Percentiles rank a stretch among this genome's conserved stretches.
These are phyloP conservation scores for Houttuynia cordata DNA, from an alignment of 164 flowering plant species.

Conservation along the genomic window DNA sequence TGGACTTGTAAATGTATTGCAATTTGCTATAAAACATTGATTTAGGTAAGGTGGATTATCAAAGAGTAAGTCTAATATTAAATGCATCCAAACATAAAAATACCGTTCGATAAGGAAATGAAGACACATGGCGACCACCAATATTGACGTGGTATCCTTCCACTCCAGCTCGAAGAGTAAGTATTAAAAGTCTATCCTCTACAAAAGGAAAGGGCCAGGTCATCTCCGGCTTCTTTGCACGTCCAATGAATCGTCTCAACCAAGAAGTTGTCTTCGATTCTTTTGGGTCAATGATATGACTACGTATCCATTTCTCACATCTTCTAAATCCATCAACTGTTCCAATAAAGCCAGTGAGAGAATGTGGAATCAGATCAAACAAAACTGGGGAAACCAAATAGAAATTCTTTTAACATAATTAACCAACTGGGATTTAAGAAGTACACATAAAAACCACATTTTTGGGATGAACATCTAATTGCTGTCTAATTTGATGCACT, in stretches of 20 bases:
- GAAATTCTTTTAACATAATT: no score
- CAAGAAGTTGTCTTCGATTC: conserved; percentile 82
- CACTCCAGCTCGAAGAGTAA: conserved; percentile 81
- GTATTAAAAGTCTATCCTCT: conserved; percentile 71
- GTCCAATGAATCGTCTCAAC: conserved; percentile 87
- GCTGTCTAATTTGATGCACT: no score
- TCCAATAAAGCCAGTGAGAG: conserved; percentile 6
- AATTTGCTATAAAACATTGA: no score
- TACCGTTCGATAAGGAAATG: conserved; percentile 89
- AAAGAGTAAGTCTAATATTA: no score
- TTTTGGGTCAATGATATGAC: conserved; percentile 45
- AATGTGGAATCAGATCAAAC: neutral
- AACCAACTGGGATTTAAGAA: no score
- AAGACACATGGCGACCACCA: conserved; percentile 87
- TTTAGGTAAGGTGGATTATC: no score
- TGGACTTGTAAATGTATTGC: no score
- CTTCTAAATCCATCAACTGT: conserved; percentile 78
- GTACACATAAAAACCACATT: neutral
- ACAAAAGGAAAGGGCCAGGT: conserved; percentile 90
- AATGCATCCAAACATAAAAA: neutral
- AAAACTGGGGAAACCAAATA: no score
- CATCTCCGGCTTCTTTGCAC: conserved; percentile 77
- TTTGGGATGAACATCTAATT: no score
- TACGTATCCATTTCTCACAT: conserved; percentile 90
- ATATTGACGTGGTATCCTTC: conserved; percentile 81